Base-by-base conservation (phyloP, 2,329 filamentous ascomycete species). In the Scorias spongiosa region DNA sequence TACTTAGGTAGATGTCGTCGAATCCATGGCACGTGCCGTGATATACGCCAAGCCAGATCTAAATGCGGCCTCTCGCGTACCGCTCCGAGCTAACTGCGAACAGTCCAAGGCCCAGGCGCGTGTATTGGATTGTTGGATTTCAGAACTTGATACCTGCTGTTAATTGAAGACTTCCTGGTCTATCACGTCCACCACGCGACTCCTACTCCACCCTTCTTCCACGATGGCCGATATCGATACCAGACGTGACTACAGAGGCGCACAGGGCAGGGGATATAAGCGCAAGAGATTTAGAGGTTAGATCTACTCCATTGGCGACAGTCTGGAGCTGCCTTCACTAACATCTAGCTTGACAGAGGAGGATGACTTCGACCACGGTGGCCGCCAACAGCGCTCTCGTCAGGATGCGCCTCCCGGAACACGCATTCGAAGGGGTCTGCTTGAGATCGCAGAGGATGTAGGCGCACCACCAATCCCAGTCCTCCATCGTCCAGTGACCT, bases 221-320 rank as follows among this genome's bases (percentile, higher is more conserved):
- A 36, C 32, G 28, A 61, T 61, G 58, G 57, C 54, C 12, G 58
- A 61, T 43, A 47, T 48, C 18, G 56, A 59, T 30, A 48, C 51
- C 28, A 46, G 54, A 45, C 55, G 54, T 44, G 56, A 58, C 44
- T 49, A 57, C 43, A 47, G 55, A 40, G 50, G 51, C 30, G 49
- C 46, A 10, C 46, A 47, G 29, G 44, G 51, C 30, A 47, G 50
- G 40, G 46, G 47, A 37, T 51, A 54, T 61, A 77, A 76, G 55
- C 78, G 82, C 62, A 93, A 93, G 67, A 76, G 86, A 59, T 81
- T 80, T 59, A 74, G 84, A 83, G 86, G 86, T 88, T 61, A 53
- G 69, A 28, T 38, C 42, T 40, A 49, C 36, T 40, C 46, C 46
- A 54, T 66, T 54, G 68, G 32, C 32, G 15, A 36, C 32, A 36